A percentile compares a stretch with the other conserved stretches of the same genome.
Evolutionary conservation across 129 eudicot genomes (phyloP).

Genomic region (Cynara cardunculus): DNA sequence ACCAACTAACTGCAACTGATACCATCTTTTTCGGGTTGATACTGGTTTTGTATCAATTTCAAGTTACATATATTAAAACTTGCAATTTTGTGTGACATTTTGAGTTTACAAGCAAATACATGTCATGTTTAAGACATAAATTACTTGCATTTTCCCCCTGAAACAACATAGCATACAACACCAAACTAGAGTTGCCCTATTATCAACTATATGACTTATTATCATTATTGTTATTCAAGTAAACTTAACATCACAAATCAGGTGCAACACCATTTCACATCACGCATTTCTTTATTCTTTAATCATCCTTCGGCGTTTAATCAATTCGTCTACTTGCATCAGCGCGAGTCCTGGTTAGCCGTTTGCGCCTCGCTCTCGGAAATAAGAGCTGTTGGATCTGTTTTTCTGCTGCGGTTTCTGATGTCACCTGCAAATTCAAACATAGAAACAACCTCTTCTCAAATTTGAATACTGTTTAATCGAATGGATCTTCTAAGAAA

Average conservation of each 20-base stretch:
- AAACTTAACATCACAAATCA: slow-evolving; percentile 12
- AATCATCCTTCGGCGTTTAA: neutral
- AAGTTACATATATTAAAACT: too few relatives aligned
- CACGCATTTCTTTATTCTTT: slow-evolving; percentile 10
- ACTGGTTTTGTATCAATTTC: too few relatives aligned
- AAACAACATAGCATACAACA: slow-evolving; percentile 9
- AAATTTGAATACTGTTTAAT: neutral
- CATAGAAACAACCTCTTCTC: neutral
- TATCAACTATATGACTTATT: slow-evolving; percentile 27
- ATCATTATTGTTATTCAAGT: neutral
- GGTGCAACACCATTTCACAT: slow-evolving; percentile 7
- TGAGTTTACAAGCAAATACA: too few relatives aligned
- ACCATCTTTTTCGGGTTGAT: too few relatives aligned
- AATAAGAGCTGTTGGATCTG: slow-evolving; percentile 71
- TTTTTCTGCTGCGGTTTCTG: slow-evolving; percentile 67
- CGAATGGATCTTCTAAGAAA: neutral
- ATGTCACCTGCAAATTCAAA: slow-evolving; percentile 44
- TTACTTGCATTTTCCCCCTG: neutral
- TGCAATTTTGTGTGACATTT: too few relatives aligned
- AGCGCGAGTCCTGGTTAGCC: slow-evolving; percentile 25
- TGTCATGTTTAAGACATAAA: neutral
- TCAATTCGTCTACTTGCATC: slow-evolving; percentile 9
- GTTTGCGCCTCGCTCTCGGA: slow-evolving; percentile 57
- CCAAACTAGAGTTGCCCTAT: slow-evolving; percentile 9
- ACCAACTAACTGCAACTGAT: too few relatives aligned